phyloP scores from a whole-genome alignment of 106 monocot genomes.

The Cymbidium sinense region DNA sequence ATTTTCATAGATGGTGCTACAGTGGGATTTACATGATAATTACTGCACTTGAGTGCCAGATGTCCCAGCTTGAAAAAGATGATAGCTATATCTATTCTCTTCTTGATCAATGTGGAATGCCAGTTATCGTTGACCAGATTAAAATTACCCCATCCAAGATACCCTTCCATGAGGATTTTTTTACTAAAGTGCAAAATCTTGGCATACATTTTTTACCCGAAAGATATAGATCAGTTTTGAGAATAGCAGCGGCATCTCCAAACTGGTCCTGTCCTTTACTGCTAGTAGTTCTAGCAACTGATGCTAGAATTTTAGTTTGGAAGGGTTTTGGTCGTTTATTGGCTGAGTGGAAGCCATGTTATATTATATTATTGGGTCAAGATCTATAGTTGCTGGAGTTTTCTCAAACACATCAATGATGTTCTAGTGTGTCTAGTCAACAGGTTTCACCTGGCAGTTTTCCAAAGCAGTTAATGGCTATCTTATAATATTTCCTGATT shows the following conservation, averaged over 20 bases:
- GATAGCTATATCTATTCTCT: constrained; percentile 47
- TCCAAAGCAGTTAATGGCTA: too few species aligned
- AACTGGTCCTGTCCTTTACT: constrained; percentile 45
- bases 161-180: constrained; percentile 68
- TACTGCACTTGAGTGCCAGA: constrained; percentile 10
- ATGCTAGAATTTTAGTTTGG: constrained; percentile 87
- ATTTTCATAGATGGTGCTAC: constrained; percentile 46
- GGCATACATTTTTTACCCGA: constrained; percentile 84
- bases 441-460: constrained; percentile 22
- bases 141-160: constrained; percentile 69
- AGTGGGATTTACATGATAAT: constrained; percentile 4
- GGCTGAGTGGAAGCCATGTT: constrained; percentile 89
- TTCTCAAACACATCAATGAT: constrained; percentile 69
- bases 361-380: constrained; percentile 71
- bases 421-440: constrained; percentile 77
- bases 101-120: constrained; percentile 87
- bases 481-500: too few species aligned
- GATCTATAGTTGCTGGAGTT: constrained; percentile 79
- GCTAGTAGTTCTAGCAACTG: constrained; percentile 57
- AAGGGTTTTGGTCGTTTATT: constrained; percentile 79
- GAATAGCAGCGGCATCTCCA: constrained; percentile 13
- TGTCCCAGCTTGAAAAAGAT: constrained; percentile 8
- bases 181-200: constrained; percentile 78
- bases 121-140: constrained; percentile 89
- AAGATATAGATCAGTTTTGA: constrained; percentile 53